Evolutionary conservation across 129 eudicot genomes (phyloP).

Genomic region (Cynara cardunculus): DNA sequence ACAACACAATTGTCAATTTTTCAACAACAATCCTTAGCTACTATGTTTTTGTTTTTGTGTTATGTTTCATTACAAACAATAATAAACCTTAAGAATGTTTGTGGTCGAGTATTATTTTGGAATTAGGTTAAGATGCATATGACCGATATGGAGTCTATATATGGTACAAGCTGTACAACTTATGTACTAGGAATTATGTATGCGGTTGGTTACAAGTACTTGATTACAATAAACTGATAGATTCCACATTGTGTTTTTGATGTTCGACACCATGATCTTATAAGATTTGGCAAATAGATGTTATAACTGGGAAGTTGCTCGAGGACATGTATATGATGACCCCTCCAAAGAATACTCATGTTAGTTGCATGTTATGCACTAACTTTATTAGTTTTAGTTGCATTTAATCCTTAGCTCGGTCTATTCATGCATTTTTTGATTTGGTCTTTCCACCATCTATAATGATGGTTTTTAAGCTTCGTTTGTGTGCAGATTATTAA

Average conservation of each 20-base stretch:
- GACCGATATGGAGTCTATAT: neutral
- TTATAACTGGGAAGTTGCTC: too few species aligned
- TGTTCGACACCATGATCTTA: neutral
- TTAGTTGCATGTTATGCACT: neutral
- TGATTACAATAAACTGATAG: neutral
- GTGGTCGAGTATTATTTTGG: neutral
- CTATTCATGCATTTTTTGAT: too few species aligned
- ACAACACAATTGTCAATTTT: conserved; percentile 15
- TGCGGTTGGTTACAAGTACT: neutral
- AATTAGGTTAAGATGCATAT: too few species aligned
- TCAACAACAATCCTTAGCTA: neutral
- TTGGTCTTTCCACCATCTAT: too few species aligned
- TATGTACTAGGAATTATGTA: neutral
- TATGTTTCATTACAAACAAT: too few species aligned
- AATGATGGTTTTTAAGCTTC: too few species aligned
- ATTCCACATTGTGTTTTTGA: neutral
- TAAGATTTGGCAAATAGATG: neutral
- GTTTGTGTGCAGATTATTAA: too few species aligned
- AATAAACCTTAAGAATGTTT: too few species aligned
- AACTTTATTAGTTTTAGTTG: neutral
- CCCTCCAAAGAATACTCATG: neutral
- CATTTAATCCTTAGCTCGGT: neutral
- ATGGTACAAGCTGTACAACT: neutral
- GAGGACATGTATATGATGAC: neutral
- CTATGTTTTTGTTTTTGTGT: too few species aligned